Conservation (phyloP, 2,329 filamentous ascomycete genomes). For the Thelonectria olida region DNA sequence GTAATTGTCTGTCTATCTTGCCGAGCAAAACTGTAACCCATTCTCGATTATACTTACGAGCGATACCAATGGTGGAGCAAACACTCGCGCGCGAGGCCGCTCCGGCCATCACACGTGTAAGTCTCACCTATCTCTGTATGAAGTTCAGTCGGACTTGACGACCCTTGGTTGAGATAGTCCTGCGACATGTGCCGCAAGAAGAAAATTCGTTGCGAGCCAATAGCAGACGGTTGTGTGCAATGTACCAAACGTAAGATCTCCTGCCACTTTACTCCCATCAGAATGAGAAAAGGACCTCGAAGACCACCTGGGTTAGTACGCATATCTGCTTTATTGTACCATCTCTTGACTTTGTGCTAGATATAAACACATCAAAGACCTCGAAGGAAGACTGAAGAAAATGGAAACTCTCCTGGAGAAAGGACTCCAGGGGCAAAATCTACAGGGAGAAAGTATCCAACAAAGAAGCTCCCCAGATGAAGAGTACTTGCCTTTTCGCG, state of each 20-base stretch:
- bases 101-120: neutral
- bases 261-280: conserved; percentile 43
- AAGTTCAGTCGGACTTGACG: neutral
- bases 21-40: no score
- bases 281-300: conserved; percentile 32
- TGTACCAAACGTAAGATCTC: conserved; percentile 36
- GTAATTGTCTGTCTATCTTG: no score
- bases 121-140: no score
- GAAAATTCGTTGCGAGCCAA: conserved; percentile 42
- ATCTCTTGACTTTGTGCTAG: conserved; percentile 3
- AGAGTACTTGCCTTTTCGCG: neutral
- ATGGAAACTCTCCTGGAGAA: conserved; percentile 18
- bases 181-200: conserved; percentile 44
- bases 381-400: conserved; percentile 28
- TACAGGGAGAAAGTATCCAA: no score
- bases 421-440: neutral
- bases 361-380: conserved; percentile 29
- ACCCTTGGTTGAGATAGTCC: conserved; percentile 16
- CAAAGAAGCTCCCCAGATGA: neutral
- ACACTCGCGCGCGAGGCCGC: no score
- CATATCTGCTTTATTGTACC: neutral
- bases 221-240: conserved; percentile 35
- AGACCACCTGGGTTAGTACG: conserved; percentile 34
- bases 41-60: no score
- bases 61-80: no score